Base-by-base conservation (phyloP, 805 yeast genomes). In the Candida schatavii region DNA sequence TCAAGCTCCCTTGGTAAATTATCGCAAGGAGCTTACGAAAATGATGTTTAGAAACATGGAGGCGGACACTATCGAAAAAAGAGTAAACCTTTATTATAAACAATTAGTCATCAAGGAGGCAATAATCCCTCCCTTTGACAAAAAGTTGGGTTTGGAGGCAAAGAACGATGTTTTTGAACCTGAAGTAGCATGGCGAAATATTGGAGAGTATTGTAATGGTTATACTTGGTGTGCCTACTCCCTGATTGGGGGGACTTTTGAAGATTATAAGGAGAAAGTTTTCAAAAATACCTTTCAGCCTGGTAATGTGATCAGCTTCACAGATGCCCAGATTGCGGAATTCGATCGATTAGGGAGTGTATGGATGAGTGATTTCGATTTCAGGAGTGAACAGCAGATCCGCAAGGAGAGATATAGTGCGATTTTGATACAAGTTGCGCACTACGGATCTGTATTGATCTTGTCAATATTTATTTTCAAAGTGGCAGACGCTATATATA, bases 171-270 rank as follows among this genome's bases (percentile, higher is more conserved):
- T 47, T 2, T 56, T 54, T 4, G 63, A 58, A 42, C 52, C 61
- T 17, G 47, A 48, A 33, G 36, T 44, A 27, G 48, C 61, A 3
- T 59, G 65, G 65, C 35, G 44, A 4, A 42, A 47, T 3, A 39
- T 44, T 1, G 37, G 31, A 5, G 54, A 57, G 20, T 59, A 55
- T 40, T 60, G 66, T 44, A 46, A 50, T 35, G 63, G 66, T 4
- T 60, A 60, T 35, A 58, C 62, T 2, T 60, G 66, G 66, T 60
- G 66, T 49, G 64, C 52, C 1, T 60, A 59, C 39, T 52, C 57
- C 22, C 47, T 53, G 19, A 56, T 58, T 15, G 65, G 64, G 5
- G 43, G 43, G 26, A 17, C 19, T 15, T 31, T 31, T 31, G 17
- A 40, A 2, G 50, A 45, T 30, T 50, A 49, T 3, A 55, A 56